Evolutionary conservation across 805 yeast genomes (phyloP).

Genomic region (Brettanomyces naardenensis): DNA sequence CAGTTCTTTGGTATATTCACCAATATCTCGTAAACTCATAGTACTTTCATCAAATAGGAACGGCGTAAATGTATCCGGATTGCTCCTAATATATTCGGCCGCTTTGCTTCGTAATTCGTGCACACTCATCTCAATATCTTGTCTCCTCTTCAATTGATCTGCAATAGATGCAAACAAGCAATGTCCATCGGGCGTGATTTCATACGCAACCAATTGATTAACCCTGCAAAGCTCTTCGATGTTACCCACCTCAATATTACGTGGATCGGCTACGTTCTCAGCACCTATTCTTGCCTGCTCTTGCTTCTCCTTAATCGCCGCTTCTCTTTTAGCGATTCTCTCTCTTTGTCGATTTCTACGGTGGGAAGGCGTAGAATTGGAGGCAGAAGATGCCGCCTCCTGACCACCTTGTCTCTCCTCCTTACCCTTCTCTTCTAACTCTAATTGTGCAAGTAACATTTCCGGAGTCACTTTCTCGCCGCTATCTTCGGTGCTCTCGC

Average conservation of each 20-base stretch:
- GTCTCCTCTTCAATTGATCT: conserved; percentile 64
- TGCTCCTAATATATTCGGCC: conserved; percentile 52
- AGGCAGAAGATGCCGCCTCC: conserved; percentile 1
- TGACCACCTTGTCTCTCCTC: conserved; percentile 5
- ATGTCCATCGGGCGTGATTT: conserved; percentile 88
- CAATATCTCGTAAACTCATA: conserved; percentile 53
- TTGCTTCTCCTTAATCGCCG: conserved; percentile 51
- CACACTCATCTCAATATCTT: conserved; percentile 30
- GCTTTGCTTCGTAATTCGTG: conserved; percentile 56
- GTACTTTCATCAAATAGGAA: conserved; percentile 77
- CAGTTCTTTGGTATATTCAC: conserved; percentile 59
- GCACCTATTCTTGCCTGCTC: conserved; percentile 73
- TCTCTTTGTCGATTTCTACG: conserved; percentile 77
- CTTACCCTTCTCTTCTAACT: conserved; percentile 24
- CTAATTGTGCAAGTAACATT: conserved; percentile 52
- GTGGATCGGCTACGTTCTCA: conserved; percentile 50
- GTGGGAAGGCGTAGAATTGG: conserved; percentile 22
- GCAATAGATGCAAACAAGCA: conserved; percentile 82
- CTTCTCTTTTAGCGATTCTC: conserved; percentile 67
- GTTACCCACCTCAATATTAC: conserved; percentile 64
- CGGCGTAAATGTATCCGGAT: conserved; percentile 71
- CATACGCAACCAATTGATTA: conserved; percentile 46
- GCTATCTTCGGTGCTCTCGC: conserved; percentile 28
- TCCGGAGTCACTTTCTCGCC: conserved; percentile 57
- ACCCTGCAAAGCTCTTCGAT: conserved; percentile 45